A percentile compares a stretch with the other conserved stretches of the same genome.
Evolutionary conservation across 208 protist species (phyloP).

Genomic region (Spongospora subterranea): DNA sequence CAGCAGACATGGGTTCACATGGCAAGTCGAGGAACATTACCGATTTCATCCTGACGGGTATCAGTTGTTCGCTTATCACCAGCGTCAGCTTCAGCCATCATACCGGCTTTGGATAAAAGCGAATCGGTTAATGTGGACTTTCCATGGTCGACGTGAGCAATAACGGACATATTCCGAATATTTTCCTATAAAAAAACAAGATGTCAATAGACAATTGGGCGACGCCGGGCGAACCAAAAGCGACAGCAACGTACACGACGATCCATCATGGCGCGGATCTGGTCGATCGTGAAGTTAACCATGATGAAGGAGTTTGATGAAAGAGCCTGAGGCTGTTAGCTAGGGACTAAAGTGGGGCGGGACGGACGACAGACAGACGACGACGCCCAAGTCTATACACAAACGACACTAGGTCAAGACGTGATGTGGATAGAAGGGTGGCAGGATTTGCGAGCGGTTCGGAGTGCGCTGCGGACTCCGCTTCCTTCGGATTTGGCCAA

Average conservation of each 20-base stretch:
- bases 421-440: background rate
- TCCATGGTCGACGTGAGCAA: slow-evolving; percentile 80
- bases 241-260: slow-evolving; percentile 54
- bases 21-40: slow-evolving; percentile 19
- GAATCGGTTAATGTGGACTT: slow-evolving; percentile 98
- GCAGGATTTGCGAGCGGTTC: too few relatives aligned
- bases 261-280: slow-evolving; percentile 89
- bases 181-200: slow-evolving; percentile 72
- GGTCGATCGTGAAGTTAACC: slow-evolving; percentile 86
- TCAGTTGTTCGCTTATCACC: slow-evolving; percentile 90
- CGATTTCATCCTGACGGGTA: slow-evolving; percentile 86
- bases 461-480: background rate
- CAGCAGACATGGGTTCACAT: too few relatives aligned
- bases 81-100: slow-evolving; percentile 82
- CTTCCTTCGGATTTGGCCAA: background rate
- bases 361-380: background rate
- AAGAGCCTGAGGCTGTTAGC: too few relatives aligned
- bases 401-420: background rate
- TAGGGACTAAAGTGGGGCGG: background rate
- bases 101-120: slow-evolving; percentile 78
- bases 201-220: background rate
- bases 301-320: slow-evolving; percentile 36
- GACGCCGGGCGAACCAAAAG: too few relatives aligned
- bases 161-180: slow-evolving; percentile 92
- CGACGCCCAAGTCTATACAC: background rate